phyloP scores from a whole-genome alignment of 129 eudicot genomes.

The Kitagawia praeruptora region DNA sequence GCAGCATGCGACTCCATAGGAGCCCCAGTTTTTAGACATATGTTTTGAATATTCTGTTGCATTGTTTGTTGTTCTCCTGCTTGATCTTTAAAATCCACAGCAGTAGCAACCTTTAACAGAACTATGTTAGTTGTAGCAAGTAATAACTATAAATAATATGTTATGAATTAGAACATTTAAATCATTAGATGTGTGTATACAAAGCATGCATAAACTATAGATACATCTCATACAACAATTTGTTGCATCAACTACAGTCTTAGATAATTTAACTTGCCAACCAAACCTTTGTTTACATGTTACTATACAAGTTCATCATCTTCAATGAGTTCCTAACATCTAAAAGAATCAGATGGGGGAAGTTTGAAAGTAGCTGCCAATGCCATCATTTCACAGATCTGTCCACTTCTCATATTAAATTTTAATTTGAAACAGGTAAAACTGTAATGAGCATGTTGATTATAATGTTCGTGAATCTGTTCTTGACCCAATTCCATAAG shows the following conservation, averaged over 20 bases:
- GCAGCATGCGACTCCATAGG: conserved; percentile 99
- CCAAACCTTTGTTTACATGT: neutral
- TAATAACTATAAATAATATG: neutral
- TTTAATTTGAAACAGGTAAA: neutral
- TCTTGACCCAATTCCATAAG: neutral
- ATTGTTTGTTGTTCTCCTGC: conserved; percentile 96
- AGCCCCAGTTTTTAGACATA: conserved; percentile 90
- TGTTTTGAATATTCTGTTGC: conserved; percentile 97
- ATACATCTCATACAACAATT: neutral
- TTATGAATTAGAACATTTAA: neutral
- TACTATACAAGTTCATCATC: neutral
- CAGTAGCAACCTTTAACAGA: conserved; percentile 66
- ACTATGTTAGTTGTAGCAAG: conserved; percentile 10
- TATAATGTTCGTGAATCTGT: neutral
- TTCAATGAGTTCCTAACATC: neutral
- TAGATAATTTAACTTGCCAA: neutral
- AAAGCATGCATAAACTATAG: neutral
- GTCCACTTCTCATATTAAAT: neutral
- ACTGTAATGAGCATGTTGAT: neutral
- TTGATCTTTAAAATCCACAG: conserved; percentile 91
- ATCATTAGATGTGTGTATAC: neutral
- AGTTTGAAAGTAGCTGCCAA: neutral
- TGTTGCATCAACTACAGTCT: neutral
- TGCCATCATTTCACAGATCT: neutral
- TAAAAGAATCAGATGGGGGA: neutral